Evolutionary conservation across 371 early-diverging fungal species (phyloP), one percentile per base, ranked within the genome.

Genomic region (Rhizopus delemar): DNA sequence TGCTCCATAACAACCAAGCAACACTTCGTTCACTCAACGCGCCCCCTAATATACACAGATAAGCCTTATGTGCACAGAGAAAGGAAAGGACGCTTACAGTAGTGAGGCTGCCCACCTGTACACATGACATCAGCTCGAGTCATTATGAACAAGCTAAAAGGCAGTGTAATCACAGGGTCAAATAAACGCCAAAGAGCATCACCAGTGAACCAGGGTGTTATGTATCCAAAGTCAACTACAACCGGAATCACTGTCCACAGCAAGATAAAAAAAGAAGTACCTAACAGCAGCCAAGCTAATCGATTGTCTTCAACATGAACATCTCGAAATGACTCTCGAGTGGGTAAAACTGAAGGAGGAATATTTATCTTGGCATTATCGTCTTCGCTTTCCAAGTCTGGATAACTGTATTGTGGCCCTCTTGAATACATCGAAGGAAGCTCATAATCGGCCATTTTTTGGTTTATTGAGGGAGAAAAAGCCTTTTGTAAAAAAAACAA

Each of bases 161-260:
- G 80, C 11, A 80, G 22, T 2, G 80, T 80, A 13, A 80, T 59
- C 0, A 77, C n/a, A 1, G 80, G 80, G 46, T 80, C 80, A 49
- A 80, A 73, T 7, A 80, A 51, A 22, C 80, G 66, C 66, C 66
- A 80, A 4, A 80, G 60, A 12, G 75, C 57, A 39, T 80, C 68
- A 2, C 80, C 80, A 15, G 73, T 34, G 39, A 77, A 77, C 80
- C 75, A 75, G 13, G 65, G 45, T 36, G 66, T 60, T 4, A 77
- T 46, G 29, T 68, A 32, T 1, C 77, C 75, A 13, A 80, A 13
- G 15, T 65, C 49, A 1, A 52, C 59, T n/a, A 75, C 60, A 0
- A 71, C 80, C 34, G 80, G 80, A 3, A 80, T 56, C 7, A 62
- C 54, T 8, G 80, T 80, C 60, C 77, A 64, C 4, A 77, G 41